phyloP scores from a whole-genome alignment of 768 basidiomycete species.

The Hebeloma cylindrosporum region DNA sequence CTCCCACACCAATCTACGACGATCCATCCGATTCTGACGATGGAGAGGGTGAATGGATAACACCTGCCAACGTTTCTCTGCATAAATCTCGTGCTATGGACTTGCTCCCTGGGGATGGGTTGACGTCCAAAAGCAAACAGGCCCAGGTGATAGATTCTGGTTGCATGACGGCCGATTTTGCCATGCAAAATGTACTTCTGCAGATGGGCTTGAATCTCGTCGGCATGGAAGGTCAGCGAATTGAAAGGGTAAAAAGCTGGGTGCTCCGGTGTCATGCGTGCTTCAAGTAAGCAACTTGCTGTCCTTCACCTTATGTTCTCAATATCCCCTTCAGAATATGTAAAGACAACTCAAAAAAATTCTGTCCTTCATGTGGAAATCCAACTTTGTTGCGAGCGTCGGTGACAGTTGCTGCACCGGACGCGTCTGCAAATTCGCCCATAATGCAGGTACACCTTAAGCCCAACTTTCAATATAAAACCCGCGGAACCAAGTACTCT shows the following conservation, averaged over 20 bases:
- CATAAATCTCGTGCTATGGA: slow-evolving; percentile 89
- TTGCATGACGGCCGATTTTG: slow-evolving; percentile 98
- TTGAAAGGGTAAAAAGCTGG: slow-evolving; percentile 92
- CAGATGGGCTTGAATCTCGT: slow-evolving; percentile 93
- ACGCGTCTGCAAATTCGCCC: slow-evolving; percentile 58
- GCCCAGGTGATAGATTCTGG: slow-evolving; percentile 59
- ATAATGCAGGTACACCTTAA: slow-evolving; percentile 90
- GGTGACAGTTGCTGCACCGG: slow-evolving; percentile 76
- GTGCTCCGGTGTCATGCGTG: slow-evolving; percentile 97
- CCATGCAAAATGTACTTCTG: slow-evolving; percentile 96
- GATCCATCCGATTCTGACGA: slow-evolving; percentile 80
- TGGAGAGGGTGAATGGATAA: slow-evolving; percentile 96
- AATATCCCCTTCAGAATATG: slow-evolving; percentile 64
- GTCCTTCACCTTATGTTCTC: not conserved
- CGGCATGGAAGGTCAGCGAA: slow-evolving; percentile 86
- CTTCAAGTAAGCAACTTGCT: slow-evolving; percentile 87
- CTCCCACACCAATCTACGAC: slow-evolving; percentile 53
- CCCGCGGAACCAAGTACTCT: slow-evolving; percentile 88
- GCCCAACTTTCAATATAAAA: slow-evolving; percentile 91
- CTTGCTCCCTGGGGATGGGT: slow-evolving; percentile 62
- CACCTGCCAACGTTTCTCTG: slow-evolving; percentile 77
- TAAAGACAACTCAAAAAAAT: slow-evolving; percentile 91
- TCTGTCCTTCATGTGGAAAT: slow-evolving; percentile 97
- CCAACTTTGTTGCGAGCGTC: slow-evolving; percentile 88
- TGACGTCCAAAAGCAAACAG: slow-evolving; percentile 37